phyloP scores from a whole-genome alignment of 106 monocot species.

The Dendrobium catenatum region DNA sequence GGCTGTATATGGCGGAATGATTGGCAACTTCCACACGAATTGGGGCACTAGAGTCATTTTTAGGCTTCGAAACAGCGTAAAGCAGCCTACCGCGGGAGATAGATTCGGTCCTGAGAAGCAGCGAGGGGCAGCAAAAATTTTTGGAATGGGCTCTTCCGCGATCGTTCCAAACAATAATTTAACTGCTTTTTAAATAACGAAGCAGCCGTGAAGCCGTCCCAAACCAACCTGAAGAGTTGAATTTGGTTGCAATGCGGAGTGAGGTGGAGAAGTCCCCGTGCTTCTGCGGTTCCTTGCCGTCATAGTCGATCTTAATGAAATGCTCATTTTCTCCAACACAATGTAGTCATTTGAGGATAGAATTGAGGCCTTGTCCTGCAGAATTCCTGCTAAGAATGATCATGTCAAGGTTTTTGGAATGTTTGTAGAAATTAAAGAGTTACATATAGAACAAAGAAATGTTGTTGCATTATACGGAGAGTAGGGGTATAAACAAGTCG shows the following conservation, averaged over 20 bases:
- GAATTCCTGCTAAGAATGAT: slow-evolving; percentile 68
- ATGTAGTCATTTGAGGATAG: slow-evolving; percentile 91
- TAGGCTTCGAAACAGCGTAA: too few species aligned
- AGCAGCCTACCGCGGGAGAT: too few species aligned
- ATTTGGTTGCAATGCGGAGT: slow-evolving; percentile 78
- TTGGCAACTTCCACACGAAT: too few species aligned
- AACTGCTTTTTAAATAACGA: too few species aligned
- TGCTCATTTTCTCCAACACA: slow-evolving; percentile 86
- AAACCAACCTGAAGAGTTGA: slow-evolving; percentile 77
- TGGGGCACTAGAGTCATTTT: too few species aligned
- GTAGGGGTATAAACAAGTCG: too few species aligned
- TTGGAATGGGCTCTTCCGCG: too few species aligned
- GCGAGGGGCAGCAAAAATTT: too few species aligned
- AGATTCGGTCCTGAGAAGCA: too few species aligned
- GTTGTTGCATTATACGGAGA: slow-evolving; percentile 49
- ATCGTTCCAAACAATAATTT: too few species aligned
- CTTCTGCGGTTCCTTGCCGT: slow-evolving; percentile 89
- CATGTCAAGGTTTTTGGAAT: slow-evolving; percentile 67
- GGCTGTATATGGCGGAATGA: too few species aligned
- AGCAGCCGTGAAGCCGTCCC: too few species aligned
- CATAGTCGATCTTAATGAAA: slow-evolving; percentile 91
- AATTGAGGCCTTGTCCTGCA: slow-evolving; percentile 65
- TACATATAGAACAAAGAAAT: slow-evolving; percentile 71
- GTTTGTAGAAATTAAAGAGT: slow-evolving; percentile 81
- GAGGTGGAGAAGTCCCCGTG: slow-evolving; percentile 53